Percentiles rank a stretch among this genome's conserved stretches.
Conservation (phyloP, 1,284 basidiomycete genomes). For the Sphaerobolus stellatus region DNA sequence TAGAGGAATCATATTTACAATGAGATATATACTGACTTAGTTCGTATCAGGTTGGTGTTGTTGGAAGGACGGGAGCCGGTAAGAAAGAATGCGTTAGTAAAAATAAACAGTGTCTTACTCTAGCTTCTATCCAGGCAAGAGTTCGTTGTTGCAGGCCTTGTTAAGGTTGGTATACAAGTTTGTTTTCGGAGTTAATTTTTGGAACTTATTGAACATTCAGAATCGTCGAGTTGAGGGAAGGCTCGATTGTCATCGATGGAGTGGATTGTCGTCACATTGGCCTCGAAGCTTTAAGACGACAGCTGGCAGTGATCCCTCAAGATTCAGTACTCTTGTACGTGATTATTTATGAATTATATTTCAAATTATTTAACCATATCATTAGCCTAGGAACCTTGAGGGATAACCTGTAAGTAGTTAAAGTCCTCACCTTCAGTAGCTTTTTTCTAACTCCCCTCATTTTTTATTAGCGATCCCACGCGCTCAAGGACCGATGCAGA, state of each 20-base stretch:
- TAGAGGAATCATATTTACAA: constrained; percentile 22
- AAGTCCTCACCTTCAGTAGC: not conserved
- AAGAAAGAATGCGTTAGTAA: constrained; percentile 20
- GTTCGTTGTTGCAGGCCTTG: constrained; percentile 70
- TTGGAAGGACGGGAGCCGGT: constrained; percentile 72
- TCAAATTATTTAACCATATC: constrained; percentile 12
- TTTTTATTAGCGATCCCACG: constrained; percentile 52
- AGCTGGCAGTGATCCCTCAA: constrained; percentile 72
- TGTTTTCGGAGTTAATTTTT: not conserved
- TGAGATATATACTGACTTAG: not conserved
- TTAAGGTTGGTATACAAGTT: constrained; percentile 48
- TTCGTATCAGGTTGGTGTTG: constrained; percentile 58
- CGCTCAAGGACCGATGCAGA: constrained; percentile 52
- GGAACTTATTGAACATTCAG: not conserved
- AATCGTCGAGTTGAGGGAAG: constrained; percentile 50
- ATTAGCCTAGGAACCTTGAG: constrained; percentile 58
- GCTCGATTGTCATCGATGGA: constrained; percentile 72
- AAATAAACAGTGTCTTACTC: constrained; percentile 1
- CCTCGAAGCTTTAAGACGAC: constrained; percentile 55
- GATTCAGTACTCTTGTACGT: constrained; percentile 55
- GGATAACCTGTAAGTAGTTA: constrained; percentile 56
- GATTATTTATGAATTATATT: constrained; percentile 22
- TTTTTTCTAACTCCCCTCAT: not conserved
- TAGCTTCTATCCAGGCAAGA: constrained; percentile 53
- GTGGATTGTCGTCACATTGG: constrained; percentile 57